Percentiles rank a stretch among this genome's conserved stretches.
These are phyloP conservation scores for Lactarius vividus DNA, from an alignment of 768 basidiomycete species.

Conservation along the genomic window DNA sequence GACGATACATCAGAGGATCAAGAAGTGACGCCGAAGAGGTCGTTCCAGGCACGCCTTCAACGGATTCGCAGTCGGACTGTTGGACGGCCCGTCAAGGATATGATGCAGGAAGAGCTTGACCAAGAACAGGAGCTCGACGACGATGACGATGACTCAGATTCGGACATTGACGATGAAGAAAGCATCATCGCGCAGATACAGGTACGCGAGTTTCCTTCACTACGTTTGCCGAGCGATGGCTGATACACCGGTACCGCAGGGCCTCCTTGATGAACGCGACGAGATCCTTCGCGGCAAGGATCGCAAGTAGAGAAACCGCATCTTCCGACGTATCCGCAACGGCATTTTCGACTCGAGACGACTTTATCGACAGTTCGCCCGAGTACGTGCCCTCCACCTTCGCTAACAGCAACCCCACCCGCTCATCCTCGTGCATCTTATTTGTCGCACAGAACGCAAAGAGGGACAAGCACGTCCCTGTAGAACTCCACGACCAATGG, in stretches of 20 bases:
- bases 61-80: constrained; percentile 34
- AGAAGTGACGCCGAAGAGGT: constrained; percentile 36
- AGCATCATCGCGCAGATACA: constrained; percentile 34
- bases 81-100: constrained; percentile 25
- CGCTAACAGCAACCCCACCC: background rate
- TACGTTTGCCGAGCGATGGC: no score
- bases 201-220: constrained; percentile 13
- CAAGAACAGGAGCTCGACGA: background rate
- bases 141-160: background rate
- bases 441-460: constrained; percentile 40
- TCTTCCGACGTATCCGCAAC: constrained; percentile 59
- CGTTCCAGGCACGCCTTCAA: constrained; percentile 39
- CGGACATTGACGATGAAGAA: constrained; percentile 33
- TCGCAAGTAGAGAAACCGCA: constrained; percentile 49
- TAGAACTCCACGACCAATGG: constrained; percentile 65
- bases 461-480: constrained; percentile 49
- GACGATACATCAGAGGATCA: constrained; percentile 40
- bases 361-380: constrained; percentile 39
- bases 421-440: constrained; percentile 2
- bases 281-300: constrained; percentile 45
- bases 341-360: constrained; percentile 45
- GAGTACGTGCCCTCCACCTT: constrained; percentile 44
- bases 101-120: constrained; percentile 25
- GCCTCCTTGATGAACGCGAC: constrained; percentile 52
- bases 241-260: constrained; percentile 8